A percentile compares a stretch with the other conserved stretches of the same genome.
Evolutionary conservation across 441 rosid species (phyloP).

Genomic region (Syzygium malaccense): DNA sequence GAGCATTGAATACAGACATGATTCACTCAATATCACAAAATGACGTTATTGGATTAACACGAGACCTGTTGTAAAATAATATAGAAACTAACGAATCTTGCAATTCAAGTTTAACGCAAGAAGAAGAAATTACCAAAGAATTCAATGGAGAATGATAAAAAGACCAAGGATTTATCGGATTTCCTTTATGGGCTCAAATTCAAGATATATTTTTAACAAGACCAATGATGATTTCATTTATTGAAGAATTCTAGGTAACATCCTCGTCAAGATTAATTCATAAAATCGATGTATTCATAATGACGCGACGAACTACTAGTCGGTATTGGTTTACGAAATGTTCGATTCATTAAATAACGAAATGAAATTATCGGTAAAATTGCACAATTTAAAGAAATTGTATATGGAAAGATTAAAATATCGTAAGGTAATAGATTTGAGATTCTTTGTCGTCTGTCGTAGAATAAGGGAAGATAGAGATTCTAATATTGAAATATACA

Average conservation of each 20-base stretch:
- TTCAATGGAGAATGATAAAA: neutral
- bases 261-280: neutral
- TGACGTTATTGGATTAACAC: neutral
- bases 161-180: too few relatives aligned
- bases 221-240: neutral
- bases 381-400: neutral
- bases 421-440: neutral
- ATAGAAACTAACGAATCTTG: neutral
- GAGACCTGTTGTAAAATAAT: neutral
- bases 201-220: neutral
- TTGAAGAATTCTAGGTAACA: neutral
- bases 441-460: neutral
- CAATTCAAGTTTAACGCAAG: neutral
- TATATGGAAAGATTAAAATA: neutral
- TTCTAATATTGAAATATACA: neutral
- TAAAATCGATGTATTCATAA: neutral
- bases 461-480: neutral
- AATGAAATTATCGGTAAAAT: neutral
- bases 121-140: neutral
- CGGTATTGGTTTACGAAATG: neutral
- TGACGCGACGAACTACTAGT: neutral
- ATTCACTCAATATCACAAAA: neutral
- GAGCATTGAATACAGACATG: neutral
- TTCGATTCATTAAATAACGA: neutral
- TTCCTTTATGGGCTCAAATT: too few relatives aligned